Conservation (phyloP, 768 basidiomycete species). For the Trametes elegans region DNA sequence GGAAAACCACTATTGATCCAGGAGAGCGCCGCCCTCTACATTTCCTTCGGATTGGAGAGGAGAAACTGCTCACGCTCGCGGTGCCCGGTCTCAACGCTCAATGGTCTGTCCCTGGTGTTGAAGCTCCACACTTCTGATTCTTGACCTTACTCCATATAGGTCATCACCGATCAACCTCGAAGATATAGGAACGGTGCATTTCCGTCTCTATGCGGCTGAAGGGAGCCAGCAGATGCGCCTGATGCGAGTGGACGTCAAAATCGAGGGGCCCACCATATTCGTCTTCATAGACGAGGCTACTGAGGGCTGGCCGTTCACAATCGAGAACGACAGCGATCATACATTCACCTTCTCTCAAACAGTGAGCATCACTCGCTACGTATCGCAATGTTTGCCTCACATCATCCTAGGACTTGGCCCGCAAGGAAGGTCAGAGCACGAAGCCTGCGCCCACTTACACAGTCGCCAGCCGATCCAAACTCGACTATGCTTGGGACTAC, state of each 20-base stretch:
- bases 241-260: slow-evolving; percentile 71
- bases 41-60: slow-evolving; percentile 59
- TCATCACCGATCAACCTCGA: slow-evolving; percentile 90
- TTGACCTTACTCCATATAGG: slow-evolving; percentile 43
- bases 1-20: slow-evolving; percentile 58
- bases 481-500: slow-evolving; percentile 90
- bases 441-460: slow-evolving; percentile 51
- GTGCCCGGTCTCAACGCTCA: slow-evolving; percentile 80
- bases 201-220: slow-evolving; percentile 55
- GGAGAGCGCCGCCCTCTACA: slow-evolving; percentile 70
- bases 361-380: slow-evolving; percentile 46
- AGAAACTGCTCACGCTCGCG: slow-evolving; percentile 80
- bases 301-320: slow-evolving; percentile 83
- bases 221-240: slow-evolving; percentile 46
- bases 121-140: background rate
- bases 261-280: slow-evolving; percentile 89
- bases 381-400: background rate
- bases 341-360: slow-evolving; percentile 69
- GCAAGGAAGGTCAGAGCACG: slow-evolving; percentile 43
- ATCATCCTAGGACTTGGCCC: slow-evolving; percentile 26
- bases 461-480: slow-evolving; percentile 50
- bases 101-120: slow-evolving; percentile 53
- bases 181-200: slow-evolving; percentile 82
- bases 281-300: slow-evolving; percentile 65
- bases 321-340: slow-evolving; percentile 87